phyloP scores from a whole-genome alignment of 257 asterid species.

The Vinca minor region DNA sequence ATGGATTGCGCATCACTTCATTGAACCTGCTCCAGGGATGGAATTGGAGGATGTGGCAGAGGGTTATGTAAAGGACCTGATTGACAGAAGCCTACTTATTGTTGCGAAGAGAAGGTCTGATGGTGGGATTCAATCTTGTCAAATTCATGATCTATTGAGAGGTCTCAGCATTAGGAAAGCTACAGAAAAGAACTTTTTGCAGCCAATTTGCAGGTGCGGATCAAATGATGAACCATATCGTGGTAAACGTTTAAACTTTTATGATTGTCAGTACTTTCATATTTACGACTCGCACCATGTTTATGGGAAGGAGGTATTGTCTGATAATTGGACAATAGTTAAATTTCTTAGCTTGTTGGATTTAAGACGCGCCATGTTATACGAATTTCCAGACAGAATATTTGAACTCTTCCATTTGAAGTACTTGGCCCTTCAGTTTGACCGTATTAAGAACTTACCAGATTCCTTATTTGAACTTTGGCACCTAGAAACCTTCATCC shows the following conservation, averaged over 20 bases:
- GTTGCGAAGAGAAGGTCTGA: too few species aligned
- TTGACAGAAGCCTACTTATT: too few species aligned
- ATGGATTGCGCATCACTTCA: conserved; percentile 9
- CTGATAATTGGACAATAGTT: background rate
- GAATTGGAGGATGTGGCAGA: background rate
- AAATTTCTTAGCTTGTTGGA: background rate
- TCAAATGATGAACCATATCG: background rate
- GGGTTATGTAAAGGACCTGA: background rate
- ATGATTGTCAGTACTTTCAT: conserved; percentile 2
- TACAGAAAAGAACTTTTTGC: background rate
- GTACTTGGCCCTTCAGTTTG: too few species aligned
- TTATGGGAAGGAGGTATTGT: too few species aligned
- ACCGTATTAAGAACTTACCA: background rate
- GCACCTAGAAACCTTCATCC: conserved; percentile 7
- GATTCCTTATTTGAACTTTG: background rate
- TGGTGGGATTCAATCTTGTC: background rate
- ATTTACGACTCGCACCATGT: background rate
- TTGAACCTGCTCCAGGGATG: background rate
- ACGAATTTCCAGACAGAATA: background rate
- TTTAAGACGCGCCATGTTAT: background rate
- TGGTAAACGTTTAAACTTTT: background rate
- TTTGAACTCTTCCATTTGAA: background rate
- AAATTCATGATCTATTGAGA: conserved; percentile 4
- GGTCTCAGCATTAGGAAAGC: conserved; percentile 2
- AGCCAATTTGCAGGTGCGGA: background rate